phyloP scores from a whole-genome alignment of 768 basidiomycete species.

The Boletus pseudo-olivaceus region DNA sequence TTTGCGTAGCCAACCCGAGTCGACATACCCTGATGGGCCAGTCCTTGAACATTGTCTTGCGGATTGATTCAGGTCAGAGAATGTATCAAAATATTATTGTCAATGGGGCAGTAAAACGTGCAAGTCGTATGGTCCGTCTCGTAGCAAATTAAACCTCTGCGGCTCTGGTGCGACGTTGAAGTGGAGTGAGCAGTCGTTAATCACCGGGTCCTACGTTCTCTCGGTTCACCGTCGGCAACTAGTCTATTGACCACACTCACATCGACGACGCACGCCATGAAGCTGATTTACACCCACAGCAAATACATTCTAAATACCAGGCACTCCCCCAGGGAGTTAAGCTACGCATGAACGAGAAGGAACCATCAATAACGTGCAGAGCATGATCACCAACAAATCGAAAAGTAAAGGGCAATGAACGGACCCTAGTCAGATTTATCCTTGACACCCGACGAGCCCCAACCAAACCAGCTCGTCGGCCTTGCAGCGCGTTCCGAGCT shows the following conservation, averaged over 20 bases:
- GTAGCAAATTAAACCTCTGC: neutral
- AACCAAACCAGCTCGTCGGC: constrained; percentile 34
- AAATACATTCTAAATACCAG: constrained; percentile 13
- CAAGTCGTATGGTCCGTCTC: too few species aligned
- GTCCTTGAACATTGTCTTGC: too few species aligned
- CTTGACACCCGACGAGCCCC: constrained; percentile 27
- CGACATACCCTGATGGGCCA: too few species aligned
- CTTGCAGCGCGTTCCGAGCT: constrained; percentile 22
- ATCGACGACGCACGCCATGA: too few species aligned
- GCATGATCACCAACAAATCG: neutral
- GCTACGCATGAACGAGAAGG: constrained; percentile 2
- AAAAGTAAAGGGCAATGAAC: neutral
- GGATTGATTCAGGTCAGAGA: too few species aligned
- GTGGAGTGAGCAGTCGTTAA: neutral
- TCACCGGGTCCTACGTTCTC: neutral
- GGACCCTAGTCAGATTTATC: constrained; percentile 21
- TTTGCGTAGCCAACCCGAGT: too few species aligned
- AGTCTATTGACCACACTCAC: too few species aligned
- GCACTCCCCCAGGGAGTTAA: neutral
- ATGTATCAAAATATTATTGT: too few species aligned
- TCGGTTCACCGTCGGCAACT: neutral
- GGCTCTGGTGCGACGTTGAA: neutral
- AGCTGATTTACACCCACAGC: neutral
- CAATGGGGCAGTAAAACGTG: too few species aligned
- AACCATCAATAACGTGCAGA: neutral